phyloP scores from a whole-genome alignment of 805 yeast species.

The Metschnikowia koreensis region DNA sequence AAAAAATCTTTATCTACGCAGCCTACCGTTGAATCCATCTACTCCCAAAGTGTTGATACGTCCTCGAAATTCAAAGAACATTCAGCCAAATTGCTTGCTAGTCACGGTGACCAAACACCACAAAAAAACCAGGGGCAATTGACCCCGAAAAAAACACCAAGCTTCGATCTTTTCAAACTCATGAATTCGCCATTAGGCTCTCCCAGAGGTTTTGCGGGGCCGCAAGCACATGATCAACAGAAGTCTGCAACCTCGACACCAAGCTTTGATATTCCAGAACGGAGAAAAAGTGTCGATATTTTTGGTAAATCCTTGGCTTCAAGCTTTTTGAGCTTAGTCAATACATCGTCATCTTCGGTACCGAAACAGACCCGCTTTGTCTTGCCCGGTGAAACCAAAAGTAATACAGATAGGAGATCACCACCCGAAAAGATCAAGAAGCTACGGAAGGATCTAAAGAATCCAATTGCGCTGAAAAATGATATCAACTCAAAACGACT shows the following conservation, averaged over 20 bases:
- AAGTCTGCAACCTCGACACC: background rate
- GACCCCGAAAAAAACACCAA: constrained; percentile 15
- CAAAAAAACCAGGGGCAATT: background rate
- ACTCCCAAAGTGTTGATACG: constrained; percentile 19
- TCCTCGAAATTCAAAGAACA: constrained; percentile 16
- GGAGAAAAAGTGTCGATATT: constrained; percentile 22
- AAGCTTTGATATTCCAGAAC: background rate
- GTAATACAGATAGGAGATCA: constrained; percentile 1
- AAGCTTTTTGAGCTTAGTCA: constrained; percentile 27
- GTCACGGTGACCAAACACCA: background rate
- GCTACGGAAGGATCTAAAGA: constrained; percentile 12
- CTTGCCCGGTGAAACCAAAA: background rate
- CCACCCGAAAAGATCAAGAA: constrained; percentile 20
- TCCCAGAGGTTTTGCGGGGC: constrained; percentile 12
- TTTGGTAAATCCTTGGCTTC: constrained; percentile 31
- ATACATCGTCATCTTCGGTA: constrained; percentile 8
- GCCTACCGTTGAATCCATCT: constrained; percentile 34
- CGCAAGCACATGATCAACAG: background rate
- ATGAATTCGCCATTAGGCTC: constrained; percentile 21
- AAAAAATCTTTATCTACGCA: constrained; percentile 12
- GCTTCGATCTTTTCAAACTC: constrained; percentile 22
- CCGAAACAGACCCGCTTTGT: background rate
- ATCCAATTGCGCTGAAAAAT: constrained; percentile 27
- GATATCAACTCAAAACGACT: constrained; percentile 32
- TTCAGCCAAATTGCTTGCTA: constrained; percentile 16